phyloP scores from a whole-genome alignment of 345 rosid genomes.

The Euphorbia lathyris region DNA sequence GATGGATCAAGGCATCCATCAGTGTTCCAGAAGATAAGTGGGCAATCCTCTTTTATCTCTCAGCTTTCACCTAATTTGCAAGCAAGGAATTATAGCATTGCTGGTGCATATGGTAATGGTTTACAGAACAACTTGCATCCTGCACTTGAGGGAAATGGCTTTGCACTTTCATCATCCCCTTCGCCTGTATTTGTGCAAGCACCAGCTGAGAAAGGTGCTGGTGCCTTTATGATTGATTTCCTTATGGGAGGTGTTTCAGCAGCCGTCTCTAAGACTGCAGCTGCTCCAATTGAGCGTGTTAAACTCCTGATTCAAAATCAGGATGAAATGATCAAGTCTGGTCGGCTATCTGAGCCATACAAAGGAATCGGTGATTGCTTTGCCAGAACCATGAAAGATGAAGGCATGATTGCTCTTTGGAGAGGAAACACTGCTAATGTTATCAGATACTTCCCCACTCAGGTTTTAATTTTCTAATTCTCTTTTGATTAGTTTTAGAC shows the following conservation, averaged over 20 bases:
- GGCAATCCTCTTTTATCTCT: slow-evolving; percentile 41
- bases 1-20: slow-evolving; percentile 61
- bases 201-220: slow-evolving; percentile 30
- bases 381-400: slow-evolving; percentile 29
- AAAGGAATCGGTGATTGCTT: slow-evolving; percentile 32
- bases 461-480: slow-evolving; percentile 12
- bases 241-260: slow-evolving; percentile 34
- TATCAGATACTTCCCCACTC: slow-evolving; percentile 36
- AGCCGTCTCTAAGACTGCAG: slow-evolving; percentile 30
- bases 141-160: slow-evolving; percentile 7
- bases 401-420: slow-evolving; percentile 28
- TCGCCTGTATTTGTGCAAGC: slow-evolving; percentile 26
- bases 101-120: slow-evolving; percentile 1
- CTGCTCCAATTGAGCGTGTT: slow-evolving; percentile 34
- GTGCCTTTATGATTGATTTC: slow-evolving; percentile 26
- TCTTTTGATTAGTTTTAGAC: background rate
- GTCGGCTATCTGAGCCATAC: slow-evolving; percentile 28
- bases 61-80: slow-evolving; percentile 39
- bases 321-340: slow-evolving; percentile 33
- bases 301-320: slow-evolving; percentile 34
- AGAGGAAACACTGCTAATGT: slow-evolving; percentile 34
- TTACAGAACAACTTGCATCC: background rate
- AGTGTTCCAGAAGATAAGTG: slow-evolving; percentile 48
- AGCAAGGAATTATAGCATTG: slow-evolving; percentile 6
- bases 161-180: background rate